These are phyloP conservation scores for Panicum miliaceum DNA, from an alignment of 176 grass and related monocot species.

Conservation along the genomic window DNA sequence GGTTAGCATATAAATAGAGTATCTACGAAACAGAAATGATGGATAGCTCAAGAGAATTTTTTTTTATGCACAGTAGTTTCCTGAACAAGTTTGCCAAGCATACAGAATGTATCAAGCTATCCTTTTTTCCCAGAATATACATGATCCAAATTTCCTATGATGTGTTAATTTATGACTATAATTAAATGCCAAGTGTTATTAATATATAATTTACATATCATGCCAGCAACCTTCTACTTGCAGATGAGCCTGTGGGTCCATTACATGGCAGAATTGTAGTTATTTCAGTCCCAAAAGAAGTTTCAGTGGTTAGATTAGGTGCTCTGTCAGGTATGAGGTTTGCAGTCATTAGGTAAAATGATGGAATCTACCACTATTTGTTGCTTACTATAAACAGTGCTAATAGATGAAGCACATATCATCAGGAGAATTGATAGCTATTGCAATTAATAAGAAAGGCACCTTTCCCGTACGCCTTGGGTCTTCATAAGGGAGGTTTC, in stretches of 20 bases:
- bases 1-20: background rate
- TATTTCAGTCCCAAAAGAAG: conserved; percentile 6
- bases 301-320: background rate
- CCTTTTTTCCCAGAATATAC: background rate
- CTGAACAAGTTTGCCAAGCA: background rate
- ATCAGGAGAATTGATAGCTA: background rate
- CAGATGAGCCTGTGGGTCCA: background rate
- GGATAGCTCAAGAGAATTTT: conserved; percentile 3
- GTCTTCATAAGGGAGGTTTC: conserved; percentile 85
- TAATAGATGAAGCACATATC: background rate
- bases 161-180: background rate
- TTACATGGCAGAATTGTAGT: background rate
- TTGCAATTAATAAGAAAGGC: conserved; percentile 31
- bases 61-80: conserved; percentile 1
- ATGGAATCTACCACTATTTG: background rate
- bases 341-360: background rate
- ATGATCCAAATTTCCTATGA: conserved; percentile 1
- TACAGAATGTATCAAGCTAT: background rate
- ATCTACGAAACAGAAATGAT: background rate
- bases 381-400: background rate
- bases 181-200: conserved; percentile 2
- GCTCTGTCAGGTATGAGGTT: background rate
- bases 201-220: conserved; percentile 12
- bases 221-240: conserved; percentile 7
- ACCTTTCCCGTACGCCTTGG: conserved; percentile 98